Percentiles rank a stretch among this genome's conserved stretches.
These are phyloP conservation scores for Colletotrichum sp. DNA, from an alignment of 2,329 filamentous ascomycete genomes.

Conservation along the genomic window DNA sequence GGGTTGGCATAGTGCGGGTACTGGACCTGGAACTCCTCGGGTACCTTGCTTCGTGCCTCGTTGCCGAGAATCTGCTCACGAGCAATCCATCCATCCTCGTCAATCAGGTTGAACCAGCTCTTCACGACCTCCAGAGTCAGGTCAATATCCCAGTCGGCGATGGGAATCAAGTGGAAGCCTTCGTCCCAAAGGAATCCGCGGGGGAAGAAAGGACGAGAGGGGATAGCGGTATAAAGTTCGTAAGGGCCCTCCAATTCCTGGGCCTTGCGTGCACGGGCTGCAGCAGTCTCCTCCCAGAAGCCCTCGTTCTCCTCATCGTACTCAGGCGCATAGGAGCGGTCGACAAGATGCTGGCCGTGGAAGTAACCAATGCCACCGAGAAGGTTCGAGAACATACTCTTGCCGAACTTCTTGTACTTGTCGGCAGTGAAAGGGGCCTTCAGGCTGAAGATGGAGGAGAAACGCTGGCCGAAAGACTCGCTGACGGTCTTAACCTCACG, in stretches of 20 bases:
- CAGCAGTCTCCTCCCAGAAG: conserved; percentile 92
- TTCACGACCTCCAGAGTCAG: conserved; percentile 85
- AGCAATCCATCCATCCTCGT: conserved; percentile 96
- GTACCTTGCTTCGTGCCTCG: conserved; percentile 95
- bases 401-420: conserved; percentile 80
- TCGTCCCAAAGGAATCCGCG: conserved; percentile 98
- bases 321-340: conserved; percentile 88
- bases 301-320: conserved; percentile 96
- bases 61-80: conserved; percentile 92
- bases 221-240: conserved; percentile 89
- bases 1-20: conserved; percentile 98
- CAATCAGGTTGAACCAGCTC: conserved; percentile 96
- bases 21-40: conserved; percentile 89
- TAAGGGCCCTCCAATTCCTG: conserved; percentile 80
- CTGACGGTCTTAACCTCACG: conserved; percentile 71
- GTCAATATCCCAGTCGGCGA: conserved; percentile 94
- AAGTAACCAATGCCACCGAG: conserved; percentile 96
- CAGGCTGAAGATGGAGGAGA: conserved; percentile 73
- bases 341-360: conserved; percentile 84
- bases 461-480: conserved; percentile 75
- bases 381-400: conserved; percentile 92
- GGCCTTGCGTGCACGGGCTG: conserved; percentile 72
- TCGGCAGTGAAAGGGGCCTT: conserved; percentile 76
- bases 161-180: conserved; percentile 90
- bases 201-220: conserved; percentile 94